Conservation (phyloP, 306 rosid species). For the Lagenaria siceraria region DNA sequence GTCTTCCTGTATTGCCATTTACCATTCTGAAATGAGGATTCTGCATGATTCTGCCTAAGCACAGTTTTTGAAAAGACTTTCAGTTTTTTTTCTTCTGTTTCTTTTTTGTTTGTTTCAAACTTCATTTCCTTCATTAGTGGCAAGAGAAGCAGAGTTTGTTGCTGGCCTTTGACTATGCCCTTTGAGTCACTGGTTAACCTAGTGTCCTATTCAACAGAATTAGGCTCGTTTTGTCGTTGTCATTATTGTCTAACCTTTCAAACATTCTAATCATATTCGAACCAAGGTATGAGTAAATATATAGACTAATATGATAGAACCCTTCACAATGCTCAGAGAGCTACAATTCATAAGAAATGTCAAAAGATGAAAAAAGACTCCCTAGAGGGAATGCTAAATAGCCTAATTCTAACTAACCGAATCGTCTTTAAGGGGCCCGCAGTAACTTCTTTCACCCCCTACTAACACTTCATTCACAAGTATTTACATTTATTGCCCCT, state of each 20-base stretch:
- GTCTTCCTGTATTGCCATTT: conserved; percentile 18
- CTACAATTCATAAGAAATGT: too few species aligned
- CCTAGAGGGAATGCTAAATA: too few species aligned
- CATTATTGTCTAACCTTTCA: background rate
- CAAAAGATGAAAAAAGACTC: too few species aligned
- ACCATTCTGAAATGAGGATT: conserved; percentile 29
- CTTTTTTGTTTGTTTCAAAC: background rate
- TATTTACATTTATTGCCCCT: too few species aligned
- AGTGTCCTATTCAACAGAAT: background rate
- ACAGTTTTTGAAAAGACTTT: background rate
- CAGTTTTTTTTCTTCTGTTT: too few species aligned
- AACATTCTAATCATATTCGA: background rate
- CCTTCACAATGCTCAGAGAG: too few species aligned
- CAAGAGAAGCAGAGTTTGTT: background rate
- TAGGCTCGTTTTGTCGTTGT: too few species aligned
- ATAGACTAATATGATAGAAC: too few species aligned
- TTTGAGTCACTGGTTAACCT: background rate
- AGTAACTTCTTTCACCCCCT: too few species aligned
- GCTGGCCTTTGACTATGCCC: background rate
- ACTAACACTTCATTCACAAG: too few species aligned
- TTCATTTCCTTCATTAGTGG: background rate
- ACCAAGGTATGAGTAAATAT: background rate
- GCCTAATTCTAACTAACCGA: too few species aligned
- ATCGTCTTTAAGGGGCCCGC: too few species aligned
- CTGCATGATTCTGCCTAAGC: background rate